Evolutionary conservation across 805 yeast genomes (phyloP).

Genomic region (Ogataea trehaloabstinens): DNA sequence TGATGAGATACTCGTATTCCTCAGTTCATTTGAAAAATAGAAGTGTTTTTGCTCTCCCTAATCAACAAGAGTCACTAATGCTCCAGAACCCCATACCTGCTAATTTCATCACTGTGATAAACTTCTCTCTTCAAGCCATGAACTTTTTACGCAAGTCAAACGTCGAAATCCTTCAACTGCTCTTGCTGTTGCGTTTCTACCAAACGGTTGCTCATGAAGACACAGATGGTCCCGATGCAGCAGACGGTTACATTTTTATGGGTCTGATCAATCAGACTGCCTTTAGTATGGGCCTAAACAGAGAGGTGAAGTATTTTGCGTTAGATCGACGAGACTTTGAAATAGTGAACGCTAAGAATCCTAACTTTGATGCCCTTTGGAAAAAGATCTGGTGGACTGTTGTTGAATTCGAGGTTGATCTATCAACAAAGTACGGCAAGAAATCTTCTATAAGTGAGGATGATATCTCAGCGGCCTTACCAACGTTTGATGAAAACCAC

Average conservation of each 20-base stretch:
- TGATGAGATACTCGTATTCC: constrained; percentile 28
- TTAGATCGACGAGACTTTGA: constrained; percentile 2
- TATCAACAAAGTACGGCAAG: constrained; percentile 23
- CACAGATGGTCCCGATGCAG: constrained; percentile 46
- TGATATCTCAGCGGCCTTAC: constrained; percentile 16
- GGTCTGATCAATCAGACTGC: constrained; percentile 41
- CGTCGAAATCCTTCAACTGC: constrained; percentile 42
- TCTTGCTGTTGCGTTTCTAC: constrained; percentile 39
- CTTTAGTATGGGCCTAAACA: constrained; percentile 42
- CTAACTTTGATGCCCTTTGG: constrained; percentile 25
- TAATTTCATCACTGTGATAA: constrained; percentile 37
- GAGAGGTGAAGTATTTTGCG: constrained; percentile 33
- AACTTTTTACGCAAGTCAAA: constrained; percentile 39
- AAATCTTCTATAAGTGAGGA: constrained; percentile 17
- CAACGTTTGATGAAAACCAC: constrained; percentile 12
- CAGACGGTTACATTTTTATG: constrained; percentile 37
- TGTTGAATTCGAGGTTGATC: constrained; percentile 23
- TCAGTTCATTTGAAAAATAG: constrained; percentile 21
- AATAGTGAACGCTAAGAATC: constrained; percentile 8
- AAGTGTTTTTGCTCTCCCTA: constrained; percentile 8
- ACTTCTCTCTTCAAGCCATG: constrained; percentile 37
- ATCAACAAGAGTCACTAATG: constrained; percentile 23
- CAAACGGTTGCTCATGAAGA: constrained; percentile 45
- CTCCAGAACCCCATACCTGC: constrained; percentile 40
- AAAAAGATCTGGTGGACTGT: constrained; percentile 29